Evolutionary conservation across 371 early-diverging fungal species (phyloP).

Genomic region (Mucor indicus): DNA sequence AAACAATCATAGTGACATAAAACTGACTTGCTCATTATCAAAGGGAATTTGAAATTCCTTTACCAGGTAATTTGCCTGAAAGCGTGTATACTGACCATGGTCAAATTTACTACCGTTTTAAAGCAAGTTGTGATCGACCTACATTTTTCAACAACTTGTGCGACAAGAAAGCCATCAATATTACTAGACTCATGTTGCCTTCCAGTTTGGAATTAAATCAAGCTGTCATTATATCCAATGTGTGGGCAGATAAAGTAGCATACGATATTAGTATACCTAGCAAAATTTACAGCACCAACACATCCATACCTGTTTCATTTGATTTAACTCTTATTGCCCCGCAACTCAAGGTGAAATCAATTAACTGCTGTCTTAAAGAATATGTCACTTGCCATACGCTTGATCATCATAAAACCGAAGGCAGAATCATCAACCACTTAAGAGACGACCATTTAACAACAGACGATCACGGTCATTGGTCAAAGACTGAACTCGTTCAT

Average conservation of each 20-base stretch:
- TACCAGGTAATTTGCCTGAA: constrained; percentile 40
- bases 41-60: constrained; percentile 35
- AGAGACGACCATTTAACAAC: constrained; percentile 28
- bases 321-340: constrained; percentile 19
- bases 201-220: constrained; percentile 15
- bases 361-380: constrained; percentile 26
- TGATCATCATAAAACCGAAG: constrained; percentile 15
- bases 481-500: constrained; percentile 25
- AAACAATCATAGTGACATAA: constrained; percentile 1
- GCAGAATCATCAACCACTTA: constrained; percentile 16
- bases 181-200: constrained; percentile 10
- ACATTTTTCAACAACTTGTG: constrained; percentile 29
- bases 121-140: constrained; percentile 37
- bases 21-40: too few species aligned
- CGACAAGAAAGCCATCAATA: constrained; percentile 15
- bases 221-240: constrained; percentile 19
- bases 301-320: constrained; percentile 20
- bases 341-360: constrained; percentile 17
- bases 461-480: constrained; percentile 6
- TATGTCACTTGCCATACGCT: constrained; percentile 18
- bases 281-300: constrained; percentile 14
- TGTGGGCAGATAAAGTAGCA: constrained; percentile 26
- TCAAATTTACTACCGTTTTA: constrained; percentile 25
- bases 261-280: constrained; percentile 27
- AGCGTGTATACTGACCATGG: constrained; percentile 29